Evolutionary conservation across 1,284 basidiomycete species (phyloP).

Genomic region (Fomitopsis betulina): DNA sequence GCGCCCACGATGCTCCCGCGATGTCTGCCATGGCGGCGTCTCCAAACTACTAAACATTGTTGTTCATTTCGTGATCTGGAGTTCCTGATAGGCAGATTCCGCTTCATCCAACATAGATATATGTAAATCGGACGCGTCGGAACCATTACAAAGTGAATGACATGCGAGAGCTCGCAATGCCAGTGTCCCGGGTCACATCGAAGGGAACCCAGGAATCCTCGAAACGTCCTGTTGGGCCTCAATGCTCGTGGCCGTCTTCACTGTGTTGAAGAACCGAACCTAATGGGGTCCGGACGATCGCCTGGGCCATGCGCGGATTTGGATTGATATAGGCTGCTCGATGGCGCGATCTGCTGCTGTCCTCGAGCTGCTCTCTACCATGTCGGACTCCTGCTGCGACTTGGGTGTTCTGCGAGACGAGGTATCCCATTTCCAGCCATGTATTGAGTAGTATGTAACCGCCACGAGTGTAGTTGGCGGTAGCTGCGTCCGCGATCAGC

Average conservation of each 20-base stretch:
- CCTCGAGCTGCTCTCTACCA: not conserved
- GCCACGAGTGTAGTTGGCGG: constrained; percentile 12
- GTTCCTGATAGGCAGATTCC: not conserved
- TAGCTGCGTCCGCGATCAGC: constrained; percentile 9
- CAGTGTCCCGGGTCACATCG: not conserved
- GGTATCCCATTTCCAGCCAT: constrained; percentile 5
- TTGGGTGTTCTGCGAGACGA: constrained; percentile 7
- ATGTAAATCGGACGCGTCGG: not conserved
- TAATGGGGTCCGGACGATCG: not conserved
- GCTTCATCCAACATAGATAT: not conserved
- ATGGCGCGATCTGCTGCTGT: not conserved
- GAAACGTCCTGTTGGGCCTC: not conserved
- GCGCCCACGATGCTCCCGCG: not conserved
- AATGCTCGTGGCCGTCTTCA: not conserved
- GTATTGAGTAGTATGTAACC: not conserved
- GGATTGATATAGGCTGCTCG: not conserved
- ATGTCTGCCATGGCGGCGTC: not conserved
- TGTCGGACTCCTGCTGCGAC: constrained; percentile 6
- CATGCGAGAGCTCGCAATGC: not conserved
- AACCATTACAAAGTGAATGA: not conserved
- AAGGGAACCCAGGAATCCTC: not conserved
- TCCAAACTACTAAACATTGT: not conserved
- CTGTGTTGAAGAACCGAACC: not conserved
- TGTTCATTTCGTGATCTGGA: not conserved
- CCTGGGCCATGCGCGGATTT: not conserved